Evolutionary conservation across 1,284 basidiomycete genomes (phyloP), one percentile per base, ranked within the genome.

Genomic region (Macrocybe sp.): DNA sequence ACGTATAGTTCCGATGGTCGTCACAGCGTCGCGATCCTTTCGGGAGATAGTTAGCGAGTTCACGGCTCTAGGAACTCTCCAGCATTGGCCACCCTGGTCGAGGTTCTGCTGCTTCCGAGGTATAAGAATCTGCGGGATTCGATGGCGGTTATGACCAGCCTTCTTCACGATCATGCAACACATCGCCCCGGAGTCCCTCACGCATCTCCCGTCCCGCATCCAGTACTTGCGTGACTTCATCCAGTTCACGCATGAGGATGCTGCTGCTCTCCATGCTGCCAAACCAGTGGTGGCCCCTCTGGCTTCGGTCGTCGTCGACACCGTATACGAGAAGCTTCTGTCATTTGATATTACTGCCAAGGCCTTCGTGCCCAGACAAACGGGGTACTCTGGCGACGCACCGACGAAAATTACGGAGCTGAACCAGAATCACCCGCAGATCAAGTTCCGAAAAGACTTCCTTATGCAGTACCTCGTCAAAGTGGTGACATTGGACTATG

Each of bases 51-150:
- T 22, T 22, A 22, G 22, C 22, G 22, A 4, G 22, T 22, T 22
- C 22, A 22, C 22, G 22, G 22, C 22, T 22, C 22, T 22, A 22
- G 22, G 22, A 22, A 22, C 2, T 22, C 22, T 22, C 22, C 22
- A 22, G 22, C 22, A 22, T 22, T 22, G 22, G 22, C 22, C 22
- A 22, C 22, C 22, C 22, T 4, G 22, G 22, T 22, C 22, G 22
- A 22, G 22, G 22, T 22, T 22, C 22, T 22, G 22, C 22, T 22
- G 22, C 22, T 22, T 22, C 22, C 22, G 22, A 22, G 22, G 22
- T 22, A 73, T 69, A 10, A 75, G 65, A 16, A 74, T 70, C 31
- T 81, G 72, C 81, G 84, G 84, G 34, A 59, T 61, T n/a, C 14
- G 10, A 28, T 11, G 6, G 32, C 39, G 41, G 32, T 45, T 14